Evolutionary conservation across 2,329 filamentous ascomycete species (phyloP), one percentile per base, ranked within the genome.

Genomic region (Phaeophleospora eucalypticola): DNA sequence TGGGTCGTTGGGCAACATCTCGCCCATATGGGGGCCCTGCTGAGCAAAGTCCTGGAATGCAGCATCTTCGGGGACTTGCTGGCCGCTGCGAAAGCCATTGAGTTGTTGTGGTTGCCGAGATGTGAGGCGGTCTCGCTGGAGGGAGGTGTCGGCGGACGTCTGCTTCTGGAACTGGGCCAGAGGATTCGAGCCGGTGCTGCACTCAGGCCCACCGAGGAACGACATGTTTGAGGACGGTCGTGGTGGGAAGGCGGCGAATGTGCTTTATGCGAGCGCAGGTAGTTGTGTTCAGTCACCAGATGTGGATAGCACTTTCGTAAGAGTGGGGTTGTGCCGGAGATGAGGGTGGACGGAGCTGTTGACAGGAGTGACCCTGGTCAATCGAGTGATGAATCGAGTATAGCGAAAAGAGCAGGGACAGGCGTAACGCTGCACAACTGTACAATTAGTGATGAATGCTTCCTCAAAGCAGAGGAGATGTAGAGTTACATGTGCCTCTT

Each of bases 101-200:
- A 60, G 49, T 35, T 63, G 59, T 12, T 53, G 52, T 40, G 60
- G 53, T 40, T 49, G 49, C 14, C 60, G 55, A 15, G 50, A 53
- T 14, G 58, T 56, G 27, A 97, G 76, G 49, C 93, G 82, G 69
- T 98, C 93, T 62, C 90, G 80, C 72, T 97, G 93, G 48, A 97
- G 75, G 48, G 87, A 93, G 72, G 90, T 95, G 74, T 98, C 93
- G 78, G 95, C 89, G 65, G 94, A 87, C 47, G 93, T 88, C 70
- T 96, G 90, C 71, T 98, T 98, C 56, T 90, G 89, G 69, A 98
- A 95, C 76, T 97, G 93, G 66, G 88, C 91, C 62, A 98, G 83
- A 48, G 94, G 93, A 70, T 98, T 98, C 64, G 86, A 89, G 56
- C 87, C 89, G 52, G 93, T 94, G 46, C 91, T 97, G 78, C 93